Evolutionary conservation across 306 rosid species (phyloP).

Genomic region (Parietaria judaica): DNA sequence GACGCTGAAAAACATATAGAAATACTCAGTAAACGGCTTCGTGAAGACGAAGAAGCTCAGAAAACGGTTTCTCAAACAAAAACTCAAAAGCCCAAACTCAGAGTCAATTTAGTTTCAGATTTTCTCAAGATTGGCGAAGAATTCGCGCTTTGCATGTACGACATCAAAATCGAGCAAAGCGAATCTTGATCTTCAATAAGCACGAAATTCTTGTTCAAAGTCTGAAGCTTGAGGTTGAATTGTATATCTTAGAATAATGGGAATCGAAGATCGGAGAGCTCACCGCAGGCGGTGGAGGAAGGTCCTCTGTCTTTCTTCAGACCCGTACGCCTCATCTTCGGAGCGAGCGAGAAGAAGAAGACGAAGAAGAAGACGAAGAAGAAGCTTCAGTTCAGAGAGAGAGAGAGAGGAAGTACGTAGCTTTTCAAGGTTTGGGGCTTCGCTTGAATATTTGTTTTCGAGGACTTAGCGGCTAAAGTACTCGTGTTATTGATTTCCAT

Average conservation of each 20-base stretch:
- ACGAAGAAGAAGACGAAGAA: conserved; percentile 11
- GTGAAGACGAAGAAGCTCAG: background rate
- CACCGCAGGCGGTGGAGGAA: conserved; percentile 62
- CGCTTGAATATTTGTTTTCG: no score
- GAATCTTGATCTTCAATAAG: no score
- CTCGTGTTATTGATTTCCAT: no score
- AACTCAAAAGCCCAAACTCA: no score
- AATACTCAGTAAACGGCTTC: conserved; percentile 4
- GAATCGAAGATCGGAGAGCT: conserved; percentile 7
- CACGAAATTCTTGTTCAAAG: no score
- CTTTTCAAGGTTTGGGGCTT: background rate
- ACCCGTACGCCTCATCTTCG: conserved; percentile 76
- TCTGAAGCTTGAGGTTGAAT: no score
- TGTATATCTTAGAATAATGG: background rate
- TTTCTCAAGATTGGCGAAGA: no score
- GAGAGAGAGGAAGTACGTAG: conserved; percentile 20
- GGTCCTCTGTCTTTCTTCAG: conserved; percentile 69
- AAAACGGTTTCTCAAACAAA: no score
- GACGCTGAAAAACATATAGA: conserved; percentile 46
- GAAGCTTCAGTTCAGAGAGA: conserved; percentile 6
- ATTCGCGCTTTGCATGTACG: background rate
- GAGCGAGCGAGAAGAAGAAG: background rate
- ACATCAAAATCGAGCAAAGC: background rate
- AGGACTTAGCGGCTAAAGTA: no score
- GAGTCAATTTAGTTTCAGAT: no score